These are phyloP conservation scores for Trichoderma gamsii DNA, from an alignment of 495 filamentous ascomycete species.

Conservation along the genomic window DNA sequence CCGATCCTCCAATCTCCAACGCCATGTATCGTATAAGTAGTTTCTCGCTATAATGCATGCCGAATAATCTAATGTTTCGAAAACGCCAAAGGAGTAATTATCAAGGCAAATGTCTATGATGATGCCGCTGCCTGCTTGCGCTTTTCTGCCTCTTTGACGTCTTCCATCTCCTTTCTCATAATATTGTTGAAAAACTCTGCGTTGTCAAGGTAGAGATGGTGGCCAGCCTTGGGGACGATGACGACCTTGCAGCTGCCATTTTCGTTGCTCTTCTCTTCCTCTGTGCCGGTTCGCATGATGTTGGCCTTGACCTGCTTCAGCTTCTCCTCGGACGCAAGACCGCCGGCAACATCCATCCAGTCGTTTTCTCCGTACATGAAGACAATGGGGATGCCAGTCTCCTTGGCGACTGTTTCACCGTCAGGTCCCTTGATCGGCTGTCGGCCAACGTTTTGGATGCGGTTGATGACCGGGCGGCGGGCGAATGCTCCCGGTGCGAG, in stretches of 20 bases:
- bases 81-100: neutral
- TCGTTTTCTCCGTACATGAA: slow-evolving; percentile 96
- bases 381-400: slow-evolving; percentile 76
- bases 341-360: slow-evolving; percentile 95
- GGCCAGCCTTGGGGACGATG: slow-evolving; percentile 74
- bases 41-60: neutral
- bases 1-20: neutral
- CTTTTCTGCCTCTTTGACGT: slow-evolving; percentile 18
- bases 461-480: slow-evolving; percentile 75
- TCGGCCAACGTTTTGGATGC: slow-evolving; percentile 80
- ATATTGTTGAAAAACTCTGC: slow-evolving; percentile 81
- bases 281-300: slow-evolving; percentile 51
- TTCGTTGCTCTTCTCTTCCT: slow-evolving; percentile 64
- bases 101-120: neutral
- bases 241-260: slow-evolving; percentile 80
- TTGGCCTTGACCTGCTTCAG: slow-evolving; percentile 60
- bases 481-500: slow-evolving; percentile 92
- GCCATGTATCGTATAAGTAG: neutral
- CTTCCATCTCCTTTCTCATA: slow-evolving; percentile 72
- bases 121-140: slow-evolving; percentile 1
- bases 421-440: slow-evolving; percentile 40
- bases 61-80: neutral
- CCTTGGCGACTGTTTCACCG: slow-evolving; percentile 30
- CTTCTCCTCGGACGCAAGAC: slow-evolving; percentile 73
- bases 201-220: slow-evolving; percentile 91